A percentile compares a stretch with the other conserved stretches of the same genome.
phyloP scores from a whole-genome alignment of 305 asterid genomes.

The Plantago rigida region DNA sequence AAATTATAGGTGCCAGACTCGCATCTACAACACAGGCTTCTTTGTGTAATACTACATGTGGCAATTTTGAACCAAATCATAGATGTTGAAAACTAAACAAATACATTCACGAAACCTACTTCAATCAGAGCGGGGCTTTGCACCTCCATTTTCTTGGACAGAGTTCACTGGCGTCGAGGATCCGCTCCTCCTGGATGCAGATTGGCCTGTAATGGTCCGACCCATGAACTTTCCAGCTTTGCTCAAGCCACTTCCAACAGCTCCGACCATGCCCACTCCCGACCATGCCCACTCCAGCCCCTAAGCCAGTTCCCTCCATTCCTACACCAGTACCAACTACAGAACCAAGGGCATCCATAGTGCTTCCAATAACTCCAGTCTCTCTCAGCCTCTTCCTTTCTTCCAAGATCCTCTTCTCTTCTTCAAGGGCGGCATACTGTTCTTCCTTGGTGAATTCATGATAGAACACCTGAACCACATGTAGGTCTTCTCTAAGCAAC shows the following conservation, averaged over 20 bases:
- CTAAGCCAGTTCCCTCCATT: slow-evolving; percentile 46
- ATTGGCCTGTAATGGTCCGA: slow-evolving; percentile 61
- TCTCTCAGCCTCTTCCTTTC: slow-evolving; percentile 78
- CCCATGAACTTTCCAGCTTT: slow-evolving; percentile 92
- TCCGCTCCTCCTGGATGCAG: slow-evolving; percentile 53
- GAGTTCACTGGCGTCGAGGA: slow-evolving; percentile 61
- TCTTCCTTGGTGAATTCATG: slow-evolving; percentile 82
- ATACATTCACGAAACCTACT: slow-evolving; percentile 21
- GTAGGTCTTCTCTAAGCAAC: slow-evolving; percentile 9
- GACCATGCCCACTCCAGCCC: slow-evolving; percentile 66
- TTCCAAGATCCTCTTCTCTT: slow-evolving; percentile 70
- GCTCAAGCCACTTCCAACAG: slow-evolving; percentile 66
- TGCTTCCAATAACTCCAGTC: slow-evolving; percentile 83
- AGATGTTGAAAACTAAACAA: slow-evolving; percentile 2
- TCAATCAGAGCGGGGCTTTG: slow-evolving; percentile 44
- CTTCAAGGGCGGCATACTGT: slow-evolving; percentile 73
- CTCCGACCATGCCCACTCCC: slow-evolving; percentile 60
- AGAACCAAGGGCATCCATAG: slow-evolving; percentile 92
- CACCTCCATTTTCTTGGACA: slow-evolving; percentile 63
- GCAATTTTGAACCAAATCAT: neutral
- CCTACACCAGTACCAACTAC: slow-evolving; percentile 67
- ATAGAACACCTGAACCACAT: slow-evolving; percentile 51
- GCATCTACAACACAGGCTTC: slow-evolving; percentile 12
- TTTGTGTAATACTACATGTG: slow-evolving; percentile 9
- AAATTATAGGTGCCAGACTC: neutral